Evolutionary conservation across 495 filamentous ascomycete species (phyloP).

Genomic region (Podospora pseudocomata): DNA sequence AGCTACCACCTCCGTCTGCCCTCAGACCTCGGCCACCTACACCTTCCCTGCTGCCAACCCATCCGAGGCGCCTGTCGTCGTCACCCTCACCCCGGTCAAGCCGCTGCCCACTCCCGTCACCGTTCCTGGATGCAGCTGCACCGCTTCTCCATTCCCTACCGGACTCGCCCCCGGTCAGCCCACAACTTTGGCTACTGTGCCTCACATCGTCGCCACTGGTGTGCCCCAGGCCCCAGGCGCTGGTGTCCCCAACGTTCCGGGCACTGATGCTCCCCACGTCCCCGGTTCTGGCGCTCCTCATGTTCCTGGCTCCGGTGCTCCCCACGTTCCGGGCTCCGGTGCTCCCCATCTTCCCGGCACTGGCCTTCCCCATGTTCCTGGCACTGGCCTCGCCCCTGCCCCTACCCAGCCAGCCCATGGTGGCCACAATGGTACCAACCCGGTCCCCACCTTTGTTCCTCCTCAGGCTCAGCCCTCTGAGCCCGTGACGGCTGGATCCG

Average conservation of each 20-base stretch:
- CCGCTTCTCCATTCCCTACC: background rate
- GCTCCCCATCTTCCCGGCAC: background rate
- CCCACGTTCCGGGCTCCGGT: background rate
- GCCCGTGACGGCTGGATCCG: background rate
- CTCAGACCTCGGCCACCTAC: conserved; percentile 23
- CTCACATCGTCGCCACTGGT: background rate
- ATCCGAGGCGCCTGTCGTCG: conserved; percentile 49
- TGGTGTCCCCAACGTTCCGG: background rate
- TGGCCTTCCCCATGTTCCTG: background rate
- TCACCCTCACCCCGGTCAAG: conserved; percentile 51
- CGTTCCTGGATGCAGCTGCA: background rate
- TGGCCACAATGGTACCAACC: background rate
- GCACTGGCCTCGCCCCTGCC: background rate
- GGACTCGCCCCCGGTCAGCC: background rate
- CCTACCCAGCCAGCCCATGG: background rate
- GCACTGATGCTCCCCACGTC: background rate
- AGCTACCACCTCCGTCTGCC: conserved; percentile 25
- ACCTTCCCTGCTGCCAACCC: conserved; percentile 11
- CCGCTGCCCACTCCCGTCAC: background rate
- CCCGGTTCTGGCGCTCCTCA: background rate
- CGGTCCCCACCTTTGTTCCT: background rate
- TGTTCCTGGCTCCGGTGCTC: background rate
- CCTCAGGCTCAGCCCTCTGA: background rate
- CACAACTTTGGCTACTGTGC: background rate
- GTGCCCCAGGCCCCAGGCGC: background rate